Evolutionary conservation across 1,284 basidiomycete genomes (phyloP), one percentile per base, ranked within the genome.

Genomic region (Fistulina hepatica): DNA sequence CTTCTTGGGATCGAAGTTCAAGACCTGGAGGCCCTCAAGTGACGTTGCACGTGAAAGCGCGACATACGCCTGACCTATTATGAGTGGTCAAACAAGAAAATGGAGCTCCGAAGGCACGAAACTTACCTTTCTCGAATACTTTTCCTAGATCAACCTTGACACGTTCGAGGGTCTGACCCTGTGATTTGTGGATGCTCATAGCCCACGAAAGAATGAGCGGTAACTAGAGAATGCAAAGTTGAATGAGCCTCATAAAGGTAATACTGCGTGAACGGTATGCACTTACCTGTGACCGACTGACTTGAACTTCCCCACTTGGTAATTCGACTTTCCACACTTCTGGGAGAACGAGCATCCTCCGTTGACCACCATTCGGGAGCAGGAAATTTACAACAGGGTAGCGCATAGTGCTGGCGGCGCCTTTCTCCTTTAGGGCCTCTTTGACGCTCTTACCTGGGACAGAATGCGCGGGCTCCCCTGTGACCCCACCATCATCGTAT

Each of bases 171-270:
- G 85, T 93, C 59, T 92, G 89, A 2, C 89, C 89, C 56, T 93
- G 91, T 22, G 83, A 84, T 59, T 97, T 95, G 58, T 97, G 92
- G 37, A 95, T 95, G 37, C 85, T 90, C 80, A 90, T 86, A 0
- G 89, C 88, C 88, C 86, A 92, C 0, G 86, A 75, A n/a, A 91
- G 69, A 41, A 92, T 89, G 22, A 93, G 60, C 0, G 85, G 88
- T 2, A 91, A 57, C 82, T 67, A 39, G 40, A 40, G 27, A 19
- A 23, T n/a, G n/a, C n/a, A n/a, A n/a, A n/a, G n/a, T n/a, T n/a
- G n/a, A n/a, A 25, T 9, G 9, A 25, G 9, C 24, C 24, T 25
- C 24, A n/a, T n/a, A 25, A 9, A n/a, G 24, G 24, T 19, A 25
- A 21, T 34, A n/a, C n/a, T 4, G 21, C 12, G 22, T 11, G 13